Evolutionary conservation across 768 basidiomycete genomes (phyloP).

Genomic region (Lactarius vividus): DNA sequence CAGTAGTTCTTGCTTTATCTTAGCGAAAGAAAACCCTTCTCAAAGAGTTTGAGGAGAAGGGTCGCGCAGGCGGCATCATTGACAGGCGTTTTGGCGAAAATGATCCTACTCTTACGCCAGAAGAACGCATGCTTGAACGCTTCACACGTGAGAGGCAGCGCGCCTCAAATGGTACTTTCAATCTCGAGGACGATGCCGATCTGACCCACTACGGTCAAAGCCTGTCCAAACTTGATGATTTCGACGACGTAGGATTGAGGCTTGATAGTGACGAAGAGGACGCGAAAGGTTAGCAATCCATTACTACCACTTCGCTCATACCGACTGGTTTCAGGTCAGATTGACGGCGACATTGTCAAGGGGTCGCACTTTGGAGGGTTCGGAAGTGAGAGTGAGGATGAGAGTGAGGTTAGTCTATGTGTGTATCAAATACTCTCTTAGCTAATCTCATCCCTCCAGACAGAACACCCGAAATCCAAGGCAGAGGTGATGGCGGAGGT

Average conservation of each 20-base stretch:
- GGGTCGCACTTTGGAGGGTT: constrained; percentile 86
- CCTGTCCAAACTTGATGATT: constrained; percentile 80
- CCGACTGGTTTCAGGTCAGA: constrained; percentile 47
- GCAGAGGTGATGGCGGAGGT: constrained; percentile 98
- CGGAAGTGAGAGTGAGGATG: constrained; percentile 60
- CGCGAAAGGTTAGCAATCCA: constrained; percentile 36
- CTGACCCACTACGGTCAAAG: constrained; percentile 91
- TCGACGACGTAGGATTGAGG: constrained; percentile 66
- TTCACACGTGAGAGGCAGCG: constrained; percentile 90
- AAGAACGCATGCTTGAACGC: constrained; percentile 95
- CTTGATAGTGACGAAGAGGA: constrained; percentile 58
- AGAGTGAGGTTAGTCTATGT: constrained; percentile 38
- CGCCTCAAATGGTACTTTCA: constrained; percentile 77
- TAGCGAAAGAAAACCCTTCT: constrained; percentile 86
- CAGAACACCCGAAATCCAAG: constrained; percentile 83
- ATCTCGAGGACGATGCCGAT: constrained; percentile 88
- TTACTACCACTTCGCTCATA: not conserved
- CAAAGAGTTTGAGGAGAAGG: constrained; percentile 81
- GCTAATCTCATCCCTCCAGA: constrained; percentile 42
- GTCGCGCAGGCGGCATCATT: constrained; percentile 81
- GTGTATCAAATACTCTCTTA: constrained; percentile 8
- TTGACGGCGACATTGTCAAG: constrained; percentile 64
- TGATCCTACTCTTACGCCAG: constrained; percentile 86
- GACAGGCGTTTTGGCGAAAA: constrained; percentile 97
- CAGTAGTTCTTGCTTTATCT: constrained; percentile 15